phyloP scores from a whole-genome alignment of 2,329 filamentous ascomycete species.

The Alternaria sp. region DNA sequence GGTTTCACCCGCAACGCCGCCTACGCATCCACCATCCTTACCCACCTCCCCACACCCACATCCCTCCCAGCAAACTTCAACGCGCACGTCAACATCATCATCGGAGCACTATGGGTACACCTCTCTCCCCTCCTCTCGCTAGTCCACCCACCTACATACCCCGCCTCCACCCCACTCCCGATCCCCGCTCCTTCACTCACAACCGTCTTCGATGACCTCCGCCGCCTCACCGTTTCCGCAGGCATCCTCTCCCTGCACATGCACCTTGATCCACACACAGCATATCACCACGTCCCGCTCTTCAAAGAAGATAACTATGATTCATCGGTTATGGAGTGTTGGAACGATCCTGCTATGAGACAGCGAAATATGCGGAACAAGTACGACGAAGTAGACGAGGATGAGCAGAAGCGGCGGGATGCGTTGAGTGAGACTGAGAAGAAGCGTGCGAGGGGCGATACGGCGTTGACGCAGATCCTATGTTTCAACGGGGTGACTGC shows the following conservation, averaged over 20 bases:
- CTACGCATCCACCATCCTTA: conserved; percentile 17
- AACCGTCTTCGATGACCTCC: conserved; percentile 6
- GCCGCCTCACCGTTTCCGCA: conserved; percentile 21
- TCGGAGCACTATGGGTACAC: conserved; percentile 25
- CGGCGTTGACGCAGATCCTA: conserved; percentile 26
- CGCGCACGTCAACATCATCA: conserved; percentile 26
- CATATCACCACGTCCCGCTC: conserved; percentile 34
- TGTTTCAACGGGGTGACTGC: conserved; percentile 31
- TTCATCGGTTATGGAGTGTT: conserved; percentile 21
- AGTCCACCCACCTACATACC: background rate
- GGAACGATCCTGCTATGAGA: conserved; percentile 25
- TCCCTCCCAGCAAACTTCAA: conserved; percentile 30
- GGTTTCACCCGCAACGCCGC: conserved; percentile 28
- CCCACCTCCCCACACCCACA: background rate
- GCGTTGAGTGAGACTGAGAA: conserved; percentile 12
- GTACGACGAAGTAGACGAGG: background rate
- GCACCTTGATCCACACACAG: conserved; percentile 32
- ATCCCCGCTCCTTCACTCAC: background rate
- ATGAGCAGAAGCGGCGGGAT: conserved; percentile 5
- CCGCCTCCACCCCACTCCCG: background rate
- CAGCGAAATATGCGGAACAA: conserved; percentile 3
- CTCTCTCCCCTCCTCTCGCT: conserved; percentile 28
- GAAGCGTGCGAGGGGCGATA: conserved; percentile 16
- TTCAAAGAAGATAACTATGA: conserved; percentile 37
- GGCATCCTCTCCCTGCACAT: conserved; percentile 34